Base-by-base conservation (phyloP, 441 rosid genomes). In the Adansonia grandidieri region DNA sequence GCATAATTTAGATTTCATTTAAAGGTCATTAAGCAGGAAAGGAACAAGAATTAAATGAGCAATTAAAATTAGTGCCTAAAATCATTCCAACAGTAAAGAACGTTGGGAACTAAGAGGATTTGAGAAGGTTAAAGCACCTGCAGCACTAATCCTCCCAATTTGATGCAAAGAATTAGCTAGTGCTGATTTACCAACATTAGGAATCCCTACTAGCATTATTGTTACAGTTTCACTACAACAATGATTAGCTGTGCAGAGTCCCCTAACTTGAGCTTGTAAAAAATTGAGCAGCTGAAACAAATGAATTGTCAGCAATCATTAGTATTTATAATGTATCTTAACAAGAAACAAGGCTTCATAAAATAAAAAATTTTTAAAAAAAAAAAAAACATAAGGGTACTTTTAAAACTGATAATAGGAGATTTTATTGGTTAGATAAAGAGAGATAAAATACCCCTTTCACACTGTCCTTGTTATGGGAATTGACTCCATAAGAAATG, bases 171-270 rank as follows among this genome's bases (percentile, higher is more conserved):
- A 86, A 86, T 88, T 93, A 70, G 91, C 84, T 1, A 93, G 88
- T 56, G 97, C 98, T 1, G 97, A 93, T 67, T 93, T 93, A 73
- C 98, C 97, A 17, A 88, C 92, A 44, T 91, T 95, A 17, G 98
- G 97, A 82, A 93, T 85, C 81, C 97, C 98, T 5, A 88, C 87
- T 37, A 95, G 83, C 95, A 95, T 86, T 62, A 88, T 74, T 44
- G 92, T 88, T 74, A 84, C 75, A 47, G 97, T 88, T 71, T 71
- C 80, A 80, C 85, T 60, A 62, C 83, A 81, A 69, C 11, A 37
- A 80, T 83, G 77, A 45, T 85, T 94, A 47, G 73, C 24, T 74
- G 74, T 90, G 77, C 87, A 86, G 81, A 87, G 63, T 79, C 84
- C 84, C 84, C 94, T 88, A 42, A 89, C 82, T 80, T 82, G 90